phyloP scores from a whole-genome alignment of 106 monocot species.

The Dendrobium huoshanense region DNA sequence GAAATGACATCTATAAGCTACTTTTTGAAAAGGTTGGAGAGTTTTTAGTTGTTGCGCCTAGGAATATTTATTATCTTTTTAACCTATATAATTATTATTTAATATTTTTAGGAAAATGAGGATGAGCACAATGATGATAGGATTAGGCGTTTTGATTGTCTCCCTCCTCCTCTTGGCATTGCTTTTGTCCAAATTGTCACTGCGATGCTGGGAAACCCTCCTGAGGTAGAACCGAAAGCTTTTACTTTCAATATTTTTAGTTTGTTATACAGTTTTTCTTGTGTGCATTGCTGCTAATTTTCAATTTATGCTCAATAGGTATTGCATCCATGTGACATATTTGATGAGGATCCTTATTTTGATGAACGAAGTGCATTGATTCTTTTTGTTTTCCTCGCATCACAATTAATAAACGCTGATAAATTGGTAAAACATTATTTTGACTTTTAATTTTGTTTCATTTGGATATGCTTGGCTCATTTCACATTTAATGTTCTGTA shows the following conservation, averaged over 20 bases:
- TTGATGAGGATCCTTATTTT: slow-evolving; percentile 21
- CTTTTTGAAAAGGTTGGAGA: slow-evolving; percentile 1
- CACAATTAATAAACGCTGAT: slow-evolving; percentile 21
- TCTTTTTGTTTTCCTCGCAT: slow-evolving; percentile 41
- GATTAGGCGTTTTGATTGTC: background rate
- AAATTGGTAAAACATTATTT: slow-evolving; percentile 23
- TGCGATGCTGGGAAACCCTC: slow-evolving; percentile 17
- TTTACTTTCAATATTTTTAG: background rate
- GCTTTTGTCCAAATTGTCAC: slow-evolving; percentile 15
- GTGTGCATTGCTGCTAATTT: slow-evolving; percentile 3
- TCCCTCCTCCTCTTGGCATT: slow-evolving; percentile 8
- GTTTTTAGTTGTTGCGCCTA: background rate
- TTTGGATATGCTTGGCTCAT: background rate
- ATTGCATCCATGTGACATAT: slow-evolving; percentile 26
- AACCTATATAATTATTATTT: background rate
- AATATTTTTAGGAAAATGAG: slow-evolving; percentile 13
- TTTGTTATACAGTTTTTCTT: background rate
- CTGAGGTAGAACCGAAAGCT: slow-evolving; percentile 26
- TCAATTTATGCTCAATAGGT: slow-evolving; percentile 14
- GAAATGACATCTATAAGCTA: slow-evolving; percentile 7
- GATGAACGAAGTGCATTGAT: slow-evolving; percentile 43
- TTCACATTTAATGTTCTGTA: background rate
- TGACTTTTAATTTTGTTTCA: background rate
- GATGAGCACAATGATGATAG: slow-evolving; percentile 2
- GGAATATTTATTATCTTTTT: background rate